Base-by-base conservation (phyloP, 2,329 filamentous ascomycete genomes). In the Beauveria sp. region DNA sequence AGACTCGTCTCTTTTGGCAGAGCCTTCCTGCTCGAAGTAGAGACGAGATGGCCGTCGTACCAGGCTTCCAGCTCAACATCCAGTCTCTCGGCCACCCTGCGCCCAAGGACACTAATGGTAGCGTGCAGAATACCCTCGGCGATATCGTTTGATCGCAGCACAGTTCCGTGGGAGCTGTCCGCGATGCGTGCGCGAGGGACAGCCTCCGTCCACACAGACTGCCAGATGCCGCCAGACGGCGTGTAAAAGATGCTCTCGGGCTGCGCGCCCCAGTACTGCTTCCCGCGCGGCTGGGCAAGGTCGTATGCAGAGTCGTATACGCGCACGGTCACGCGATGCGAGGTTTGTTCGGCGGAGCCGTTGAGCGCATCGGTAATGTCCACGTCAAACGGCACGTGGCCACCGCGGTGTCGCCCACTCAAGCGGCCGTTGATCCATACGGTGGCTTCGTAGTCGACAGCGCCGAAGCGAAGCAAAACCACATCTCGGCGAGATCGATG, bases 301-400 rank as follows among this genome's bases (percentile, higher is more conserved):
- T 89, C 86, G 62, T 80, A 82, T 0, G 85, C 82, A 0, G 85
- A 88, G 70, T 89, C 86, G 44, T 80, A 81, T 0, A 87, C 82
- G 3, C 86, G 77, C 3, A 88, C 59, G 0, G 81, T 84, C 5
- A 89, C 67, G 1, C 0, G 69, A 65, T 14, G 58, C 6, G 18
- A 46, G 9, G 5, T 47, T 46, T 18, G 70, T 0, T 64, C 66
- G 5, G 58, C 61, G 34, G 66, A 67, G 3, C 65, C 63, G 8
- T 67, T 64, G 30, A 80, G 59, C 1, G 72, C 76, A 57, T 84
- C 81, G 1, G 81, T 84, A 22, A 85, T 70, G 64, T 87, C 84
- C n/a, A 86, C 65, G 55, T 80, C 77, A 63, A 80, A 80, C 0
- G 84, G 83, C 0, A 84, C 82, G 63, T 87, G 83, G 2, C 84